phyloP scores from a whole-genome alignment of 2,329 filamentous ascomycete species.

The Sporothrix euskadiensis region DNA sequence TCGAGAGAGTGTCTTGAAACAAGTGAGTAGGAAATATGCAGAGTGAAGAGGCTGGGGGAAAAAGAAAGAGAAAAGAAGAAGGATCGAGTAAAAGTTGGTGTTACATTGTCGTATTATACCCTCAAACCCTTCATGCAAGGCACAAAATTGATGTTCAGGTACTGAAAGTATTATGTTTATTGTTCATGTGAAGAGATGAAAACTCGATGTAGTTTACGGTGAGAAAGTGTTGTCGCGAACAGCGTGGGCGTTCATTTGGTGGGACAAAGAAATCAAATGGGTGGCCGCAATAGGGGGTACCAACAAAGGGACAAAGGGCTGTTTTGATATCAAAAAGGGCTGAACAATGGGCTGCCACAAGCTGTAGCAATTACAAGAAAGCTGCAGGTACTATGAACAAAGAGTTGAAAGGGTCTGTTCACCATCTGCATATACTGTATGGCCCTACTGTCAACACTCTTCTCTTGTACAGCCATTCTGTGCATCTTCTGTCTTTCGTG shows the following conservation, averaged over 20 bases:
- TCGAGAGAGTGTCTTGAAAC: background rate
- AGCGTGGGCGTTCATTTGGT: background rate
- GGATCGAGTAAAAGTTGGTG: background rate
- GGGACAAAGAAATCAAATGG: constrained; percentile 1
- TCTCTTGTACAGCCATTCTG: background rate
- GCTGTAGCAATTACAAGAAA: background rate
- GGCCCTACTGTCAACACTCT: background rate
- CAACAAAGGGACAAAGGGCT: constrained; percentile 1
- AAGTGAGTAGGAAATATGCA: background rate
- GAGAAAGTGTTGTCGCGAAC: background rate
- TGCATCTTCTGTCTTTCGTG: background rate
- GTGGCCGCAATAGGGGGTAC: background rate
- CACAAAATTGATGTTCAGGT: background rate
- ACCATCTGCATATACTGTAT: too few species aligned
- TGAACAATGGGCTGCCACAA: background rate
- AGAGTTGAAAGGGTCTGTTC: background rate
- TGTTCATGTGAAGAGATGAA: background rate
- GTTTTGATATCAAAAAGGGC: background rate
- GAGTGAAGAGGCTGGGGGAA: background rate
- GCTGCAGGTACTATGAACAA: background rate
- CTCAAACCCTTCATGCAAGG: too few species aligned
- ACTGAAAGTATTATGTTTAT: background rate
- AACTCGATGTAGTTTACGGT: too few species aligned
- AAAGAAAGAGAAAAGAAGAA: background rate
- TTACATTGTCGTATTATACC: background rate